phyloP scores from a whole-genome alignment of 1,139 yeast species.

The Magnusiomyces starmeri region DNA sequence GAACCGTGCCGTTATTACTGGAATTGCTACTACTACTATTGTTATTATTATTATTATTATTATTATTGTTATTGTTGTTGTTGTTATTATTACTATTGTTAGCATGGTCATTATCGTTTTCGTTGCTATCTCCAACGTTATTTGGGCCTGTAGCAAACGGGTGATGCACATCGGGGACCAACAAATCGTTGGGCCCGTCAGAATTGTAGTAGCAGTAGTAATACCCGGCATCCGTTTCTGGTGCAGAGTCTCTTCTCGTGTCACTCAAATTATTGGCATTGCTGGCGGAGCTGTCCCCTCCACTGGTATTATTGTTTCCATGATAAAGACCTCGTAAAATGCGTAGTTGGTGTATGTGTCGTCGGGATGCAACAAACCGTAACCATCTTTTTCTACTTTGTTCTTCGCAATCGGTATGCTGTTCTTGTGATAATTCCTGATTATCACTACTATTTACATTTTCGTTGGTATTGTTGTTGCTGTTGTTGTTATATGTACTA shows the following conservation, averaged over 20 bases:
- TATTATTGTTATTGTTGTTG: not conserved
- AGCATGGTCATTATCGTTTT: not conserved
- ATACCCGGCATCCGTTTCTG: no score
- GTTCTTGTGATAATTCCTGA: slow-evolving; percentile 21
- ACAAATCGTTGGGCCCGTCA: no score
- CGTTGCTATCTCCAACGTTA: no score
- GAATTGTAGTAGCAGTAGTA: no score
- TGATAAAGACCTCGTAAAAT: not conserved
- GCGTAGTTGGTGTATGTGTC: slow-evolving; percentile 14
- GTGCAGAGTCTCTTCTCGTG: no score
- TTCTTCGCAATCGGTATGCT: slow-evolving; percentile 15
- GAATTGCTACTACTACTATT: not conserved
- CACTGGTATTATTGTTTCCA: not conserved
- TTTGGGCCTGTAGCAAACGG: no score
- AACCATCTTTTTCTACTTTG: slow-evolving; percentile 25
- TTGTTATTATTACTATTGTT: not conserved
- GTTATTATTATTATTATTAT: not conserved
- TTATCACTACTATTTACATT: slow-evolving; percentile 9
- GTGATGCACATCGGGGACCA: no score
- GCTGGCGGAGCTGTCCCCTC: not conserved
- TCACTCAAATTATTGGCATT: no score
- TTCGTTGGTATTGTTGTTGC: slow-evolving; percentile 15
- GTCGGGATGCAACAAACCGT: slow-evolving; percentile 24
- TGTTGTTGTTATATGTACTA: not conserved
- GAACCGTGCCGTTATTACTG: not conserved